Evolutionary conservation across 768 basidiomycete species (phyloP), one percentile per base, ranked within the genome.

Genomic region (Hericium erinaceus): DNA sequence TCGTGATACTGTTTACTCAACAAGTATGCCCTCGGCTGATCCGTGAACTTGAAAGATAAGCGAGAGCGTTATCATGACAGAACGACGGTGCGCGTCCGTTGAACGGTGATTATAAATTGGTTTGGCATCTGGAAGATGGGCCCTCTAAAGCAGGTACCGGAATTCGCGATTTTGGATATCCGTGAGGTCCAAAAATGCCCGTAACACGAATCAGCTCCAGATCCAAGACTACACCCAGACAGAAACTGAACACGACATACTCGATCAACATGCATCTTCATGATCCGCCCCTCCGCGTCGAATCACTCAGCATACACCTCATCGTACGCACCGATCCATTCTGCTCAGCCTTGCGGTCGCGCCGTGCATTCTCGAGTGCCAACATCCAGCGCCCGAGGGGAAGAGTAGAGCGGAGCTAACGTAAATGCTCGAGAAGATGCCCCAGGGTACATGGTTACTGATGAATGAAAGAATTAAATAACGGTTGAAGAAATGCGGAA

Each of bases 171-270:
- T 90, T 69, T 89, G 79, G 13, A 74, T 74, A 60, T 89, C 88
- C 13, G 88, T 89, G 51, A 89, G 75, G 68, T 89, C 88, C 48
- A 89, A 79, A 81, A 87, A 86, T 54, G 80, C 81, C 84, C 85
- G 58, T 6, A 6, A 10, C 39, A 20, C 8, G 7, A 20, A n/a
- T 57, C 50, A 26, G 39, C 20, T 10, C 6, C 33, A 8, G 9
- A 33, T 33, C 33, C 33, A 33, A 33, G 8, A 33, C 8, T 4
- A 33, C 26, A 12, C 15, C 20, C 3, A n/a, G 9, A 33, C 20
- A 9, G 20, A n/a, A 38, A 44, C 20, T 20, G 12, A 39, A 37
- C 7, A 13, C 66, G 33, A 33, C 33, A 33, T 75, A 82, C 87
- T 73, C 76, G 80, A 68, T 89, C 87, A 15, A 90, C 77, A 63